Evolutionary conservation across 176 grass and related monocot genomes (phyloP).

Genomic region (Bothriochloa decipiens): DNA sequence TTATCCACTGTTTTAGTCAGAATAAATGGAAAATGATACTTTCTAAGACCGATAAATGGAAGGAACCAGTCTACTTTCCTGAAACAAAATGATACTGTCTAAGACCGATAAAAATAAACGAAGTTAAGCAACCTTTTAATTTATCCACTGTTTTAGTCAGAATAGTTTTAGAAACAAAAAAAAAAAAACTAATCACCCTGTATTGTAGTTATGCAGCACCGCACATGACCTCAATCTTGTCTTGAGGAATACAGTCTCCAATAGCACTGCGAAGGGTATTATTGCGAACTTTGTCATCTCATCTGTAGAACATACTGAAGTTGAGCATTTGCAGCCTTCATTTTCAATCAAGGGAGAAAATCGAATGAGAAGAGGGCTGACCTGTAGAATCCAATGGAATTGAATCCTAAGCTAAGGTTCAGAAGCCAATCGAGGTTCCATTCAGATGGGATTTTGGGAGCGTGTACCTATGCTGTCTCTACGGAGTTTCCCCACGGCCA

Average conservation of each 20-base stretch:
- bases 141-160: neutral
- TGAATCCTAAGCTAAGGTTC: constrained; percentile 91
- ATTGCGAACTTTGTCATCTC: constrained; percentile 97
- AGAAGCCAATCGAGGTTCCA: constrained; percentile 83
- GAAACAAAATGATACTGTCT: neutral
- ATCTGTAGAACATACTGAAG: constrained; percentile 54
- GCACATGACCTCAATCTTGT: constrained; percentile 77
- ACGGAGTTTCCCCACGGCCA: no score
- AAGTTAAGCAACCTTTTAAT: neutral
- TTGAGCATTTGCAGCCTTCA: neutral
- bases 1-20: no score
- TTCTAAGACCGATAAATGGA: neutral
- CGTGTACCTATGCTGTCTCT: no score
- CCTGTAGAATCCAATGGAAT: constrained; percentile 95
- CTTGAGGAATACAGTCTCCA: constrained; percentile 81
- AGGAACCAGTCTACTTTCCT: neutral
- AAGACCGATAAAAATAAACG: neutral
- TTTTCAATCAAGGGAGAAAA: neutral
- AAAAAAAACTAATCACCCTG: neutral
- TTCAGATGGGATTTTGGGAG: constrained; percentile 39
- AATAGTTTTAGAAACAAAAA: neutral
- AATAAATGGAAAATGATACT: no score
- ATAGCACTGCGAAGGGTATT: constrained; percentile 88
- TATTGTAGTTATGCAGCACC: neutral
- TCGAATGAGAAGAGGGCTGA: neutral